These are phyloP conservation scores for Aspergillus affinis DNA, from an alignment of 495 filamentous ascomycete genomes.

Conservation along the genomic window DNA sequence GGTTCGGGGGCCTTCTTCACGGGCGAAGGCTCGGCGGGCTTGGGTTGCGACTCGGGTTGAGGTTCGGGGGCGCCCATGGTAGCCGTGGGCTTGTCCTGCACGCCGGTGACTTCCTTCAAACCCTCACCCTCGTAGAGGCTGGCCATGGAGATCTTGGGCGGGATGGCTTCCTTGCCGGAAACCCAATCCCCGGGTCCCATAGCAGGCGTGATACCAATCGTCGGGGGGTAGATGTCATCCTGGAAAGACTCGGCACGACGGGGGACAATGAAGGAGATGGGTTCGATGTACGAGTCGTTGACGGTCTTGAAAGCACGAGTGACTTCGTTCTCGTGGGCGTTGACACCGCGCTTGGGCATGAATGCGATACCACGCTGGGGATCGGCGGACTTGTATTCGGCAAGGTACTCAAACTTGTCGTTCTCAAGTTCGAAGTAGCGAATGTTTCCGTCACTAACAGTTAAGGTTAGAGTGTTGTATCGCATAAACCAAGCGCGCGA, in stretches of 20 bases:
- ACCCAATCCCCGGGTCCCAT: slow-evolving; percentile 83
- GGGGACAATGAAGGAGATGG: slow-evolving; percentile 95
- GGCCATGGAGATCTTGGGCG: slow-evolving; percentile 89
- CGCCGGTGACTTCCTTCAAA: slow-evolving; percentile 65
- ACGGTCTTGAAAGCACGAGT: slow-evolving; percentile 96
- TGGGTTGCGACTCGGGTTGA: slow-evolving; percentile 49
- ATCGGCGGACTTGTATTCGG: slow-evolving; percentile 92
- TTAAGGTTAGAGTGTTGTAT: slow-evolving; percentile 13
- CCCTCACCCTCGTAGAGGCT: slow-evolving; percentile 83
- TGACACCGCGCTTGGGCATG: slow-evolving; percentile 90
- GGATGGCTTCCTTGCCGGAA: slow-evolving; percentile 75
- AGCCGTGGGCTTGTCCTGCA: slow-evolving; percentile 63
- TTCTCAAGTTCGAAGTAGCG: slow-evolving; percentile 97
- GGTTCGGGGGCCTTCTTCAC: slow-evolving; percentile 37
- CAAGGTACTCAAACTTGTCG: slow-evolving; percentile 94
- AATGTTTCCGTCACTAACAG: slow-evolving; percentile 87
- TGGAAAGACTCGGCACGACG: slow-evolving; percentile 96
- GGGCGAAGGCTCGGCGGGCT: slow-evolving; percentile 52
- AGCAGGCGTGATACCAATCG: slow-evolving; percentile 72
- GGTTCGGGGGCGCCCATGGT: slow-evolving; percentile 41
- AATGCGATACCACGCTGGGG: slow-evolving; percentile 95
- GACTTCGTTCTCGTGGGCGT: slow-evolving; percentile 95
- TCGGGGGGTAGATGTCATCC: slow-evolving; percentile 91
- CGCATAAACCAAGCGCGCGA: slow-evolving; percentile 12
- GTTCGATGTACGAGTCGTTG: slow-evolving; percentile 90